phyloP scores from a whole-genome alignment of 306 rosid species.

The Trifolium repens region DNA sequence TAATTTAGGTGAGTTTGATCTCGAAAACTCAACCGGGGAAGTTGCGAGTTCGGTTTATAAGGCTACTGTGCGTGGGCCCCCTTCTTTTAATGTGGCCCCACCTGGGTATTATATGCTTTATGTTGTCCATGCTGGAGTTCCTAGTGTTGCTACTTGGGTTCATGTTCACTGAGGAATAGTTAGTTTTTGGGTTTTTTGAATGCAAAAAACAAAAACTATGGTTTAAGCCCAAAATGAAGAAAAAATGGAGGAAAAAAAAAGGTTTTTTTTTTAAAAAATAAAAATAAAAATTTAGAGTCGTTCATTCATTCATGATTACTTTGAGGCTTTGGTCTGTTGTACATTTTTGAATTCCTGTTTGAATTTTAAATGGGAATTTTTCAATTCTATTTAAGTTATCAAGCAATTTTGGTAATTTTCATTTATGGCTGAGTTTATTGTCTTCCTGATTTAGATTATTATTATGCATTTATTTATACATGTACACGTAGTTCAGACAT shows the following conservation, averaged over 20 bases:
- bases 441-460: background rate
- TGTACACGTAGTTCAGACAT: background rate
- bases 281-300: background rate
- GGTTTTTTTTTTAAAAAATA: background rate
- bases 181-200: background rate
- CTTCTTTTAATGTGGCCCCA: constrained; percentile 58
- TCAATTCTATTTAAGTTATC: constrained; percentile 33
- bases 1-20: background rate
- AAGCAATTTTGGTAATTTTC: constrained; percentile 18
- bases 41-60: constrained; percentile 26
- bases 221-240: background rate
- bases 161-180: constrained; percentile 47
- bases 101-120: constrained; percentile 73
- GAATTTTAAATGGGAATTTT: background rate
- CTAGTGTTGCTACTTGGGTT: constrained; percentile 68
- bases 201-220: background rate
- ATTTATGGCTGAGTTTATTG: background rate
- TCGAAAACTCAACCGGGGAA: background rate
- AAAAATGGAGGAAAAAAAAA: background rate
- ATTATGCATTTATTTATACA: background rate
- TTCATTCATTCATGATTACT: background rate
- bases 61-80: constrained; percentile 60
- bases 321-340: background rate
- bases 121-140: constrained; percentile 69
- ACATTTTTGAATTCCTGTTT: background rate